A percentile compares a stretch with the other conserved stretches of the same genome.
Conservation (phyloP, 805 yeast species). For the Candida silvicultrix region DNA sequence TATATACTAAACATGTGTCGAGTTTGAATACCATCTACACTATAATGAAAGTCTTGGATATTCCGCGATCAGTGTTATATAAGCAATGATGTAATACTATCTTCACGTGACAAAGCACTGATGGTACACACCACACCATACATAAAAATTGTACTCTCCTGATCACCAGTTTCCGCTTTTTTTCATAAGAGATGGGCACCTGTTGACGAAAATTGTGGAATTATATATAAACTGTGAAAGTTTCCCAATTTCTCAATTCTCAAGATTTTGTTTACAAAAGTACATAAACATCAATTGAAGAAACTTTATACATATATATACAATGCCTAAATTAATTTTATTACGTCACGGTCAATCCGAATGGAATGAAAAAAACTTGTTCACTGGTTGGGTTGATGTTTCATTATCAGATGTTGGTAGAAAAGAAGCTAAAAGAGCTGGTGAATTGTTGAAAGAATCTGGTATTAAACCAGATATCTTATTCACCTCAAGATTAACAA, state of each 20-base stretch:
- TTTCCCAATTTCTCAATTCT: background rate
- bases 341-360: constrained; percentile 99
- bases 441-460: constrained; percentile 83
- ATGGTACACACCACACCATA: background rate
- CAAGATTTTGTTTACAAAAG: too few species aligned
- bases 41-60: too few species aligned
- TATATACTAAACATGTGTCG: too few species aligned
- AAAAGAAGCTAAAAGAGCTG: constrained; percentile 90
- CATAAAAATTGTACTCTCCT: background rate
- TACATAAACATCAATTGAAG: background rate
- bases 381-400: constrained; percentile 99
- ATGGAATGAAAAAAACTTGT: constrained; percentile 96
- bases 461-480: constrained; percentile 80
- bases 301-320: background rate
- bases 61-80: background rate
- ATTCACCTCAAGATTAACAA: constrained; percentile 84
- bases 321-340: constrained; percentile 68
- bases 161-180: background rate
- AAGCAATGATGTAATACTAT: background rate
- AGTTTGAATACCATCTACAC: background rate
- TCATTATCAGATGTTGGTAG: constrained; percentile 76
- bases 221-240: background rate
- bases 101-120: background rate
- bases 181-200: background rate
- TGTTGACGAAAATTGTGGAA: background rate